Conservation (phyloP, 148 eudicot species). For the Diospyros lotus region DNA sequence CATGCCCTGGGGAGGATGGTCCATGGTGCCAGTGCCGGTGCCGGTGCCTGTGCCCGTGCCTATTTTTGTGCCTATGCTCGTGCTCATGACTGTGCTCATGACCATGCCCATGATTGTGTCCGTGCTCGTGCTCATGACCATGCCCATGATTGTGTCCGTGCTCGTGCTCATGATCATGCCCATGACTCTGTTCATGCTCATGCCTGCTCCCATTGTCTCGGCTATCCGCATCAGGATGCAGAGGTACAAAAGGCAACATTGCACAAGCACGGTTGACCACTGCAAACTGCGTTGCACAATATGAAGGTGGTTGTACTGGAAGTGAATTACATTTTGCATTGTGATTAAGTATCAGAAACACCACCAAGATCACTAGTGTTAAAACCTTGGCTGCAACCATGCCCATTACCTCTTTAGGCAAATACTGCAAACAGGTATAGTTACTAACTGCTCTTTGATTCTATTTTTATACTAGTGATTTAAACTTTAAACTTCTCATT, state of each 20-base stretch:
- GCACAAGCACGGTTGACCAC: conserved; percentile 76
- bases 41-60: conserved; percentile 21
- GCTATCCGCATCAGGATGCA: background rate
- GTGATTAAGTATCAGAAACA: conserved; percentile 19
- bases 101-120: conserved; percentile 13
- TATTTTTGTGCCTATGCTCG: background rate
- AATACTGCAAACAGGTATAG: conserved; percentile 7
- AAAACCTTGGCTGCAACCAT: conserved; percentile 5
- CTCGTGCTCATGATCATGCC: conserved; percentile 1
- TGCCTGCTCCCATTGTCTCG: background rate
- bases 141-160: too few relatives aligned
- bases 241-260: conserved; percentile 20
- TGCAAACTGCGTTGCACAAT: conserved; percentile 40
- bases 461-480: conserved; percentile 23
- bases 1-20: conserved; percentile 24
- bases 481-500: too few relatives aligned
- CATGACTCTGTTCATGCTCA: conserved; percentile 14
- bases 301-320: conserved; percentile 46
- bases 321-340: conserved; percentile 21
- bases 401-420: too few relatives aligned
- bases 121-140: conserved; percentile 9
- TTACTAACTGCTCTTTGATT: conserved; percentile 10
- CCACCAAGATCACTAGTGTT: background rate
- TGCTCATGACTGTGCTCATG: background rate
- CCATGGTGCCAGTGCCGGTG: conserved; percentile 6